Evolutionary conservation across 768 basidiomycete genomes (phyloP).

Genomic region (Termitomyces sp.): DNA sequence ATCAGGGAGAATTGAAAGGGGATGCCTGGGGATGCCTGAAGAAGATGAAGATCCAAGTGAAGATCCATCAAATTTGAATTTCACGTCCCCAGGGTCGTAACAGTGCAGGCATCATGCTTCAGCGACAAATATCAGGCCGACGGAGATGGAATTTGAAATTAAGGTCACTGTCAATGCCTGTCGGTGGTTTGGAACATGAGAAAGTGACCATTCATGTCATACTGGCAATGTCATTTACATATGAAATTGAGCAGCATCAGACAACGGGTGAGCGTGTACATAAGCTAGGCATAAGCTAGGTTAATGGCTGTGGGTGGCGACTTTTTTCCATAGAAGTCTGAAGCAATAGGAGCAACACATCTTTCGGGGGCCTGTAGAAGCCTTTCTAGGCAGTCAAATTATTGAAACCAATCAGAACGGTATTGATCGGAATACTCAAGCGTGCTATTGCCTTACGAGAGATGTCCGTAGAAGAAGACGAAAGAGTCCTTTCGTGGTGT

Average conservation of each 20-base stretch:
- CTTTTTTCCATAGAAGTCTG: not conserved
- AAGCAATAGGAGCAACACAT: not conserved
- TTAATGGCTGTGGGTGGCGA: not conserved
- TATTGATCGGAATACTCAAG: not conserved
- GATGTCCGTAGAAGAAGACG: not conserved
- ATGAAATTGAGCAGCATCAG: not conserved
- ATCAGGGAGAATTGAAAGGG: not conserved
- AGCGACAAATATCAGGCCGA: not conserved
- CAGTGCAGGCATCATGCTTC: not conserved
- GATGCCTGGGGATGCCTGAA: not conserved
- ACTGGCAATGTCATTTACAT: not conserved
- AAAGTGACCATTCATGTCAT: not conserved
- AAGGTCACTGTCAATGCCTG: not conserved
- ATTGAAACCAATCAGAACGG: not conserved
- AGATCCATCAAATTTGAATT: not conserved
- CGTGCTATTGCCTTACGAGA: not conserved
- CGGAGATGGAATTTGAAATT: not conserved
- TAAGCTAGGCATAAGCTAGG: no score
- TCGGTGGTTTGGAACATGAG: not conserved
- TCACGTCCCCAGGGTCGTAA: not conserved
- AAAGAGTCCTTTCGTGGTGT: not conserved
- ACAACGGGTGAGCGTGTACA: not conserved
- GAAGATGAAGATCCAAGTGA: not conserved
- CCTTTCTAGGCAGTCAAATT: not conserved
- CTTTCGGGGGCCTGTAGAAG: not conserved